These are phyloP conservation scores for Solanum hybrid DNA, from an alignment of 305 asterid species.

Conservation along the genomic window DNA sequence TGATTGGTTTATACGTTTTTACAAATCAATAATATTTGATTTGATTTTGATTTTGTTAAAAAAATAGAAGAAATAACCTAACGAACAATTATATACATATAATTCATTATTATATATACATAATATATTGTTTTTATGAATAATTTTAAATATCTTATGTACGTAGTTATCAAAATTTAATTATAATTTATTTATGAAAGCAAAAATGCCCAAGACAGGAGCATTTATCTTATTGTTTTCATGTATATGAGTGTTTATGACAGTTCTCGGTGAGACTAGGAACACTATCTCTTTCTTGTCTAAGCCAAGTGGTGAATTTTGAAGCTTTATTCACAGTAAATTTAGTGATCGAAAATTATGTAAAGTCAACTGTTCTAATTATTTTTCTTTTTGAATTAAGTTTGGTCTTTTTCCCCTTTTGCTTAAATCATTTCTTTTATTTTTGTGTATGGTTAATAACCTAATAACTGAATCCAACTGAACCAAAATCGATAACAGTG, in stretches of 20 bases:
- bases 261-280: neutral
- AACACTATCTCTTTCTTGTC: neutral
- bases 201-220: neutral
- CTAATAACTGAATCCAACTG: too few species aligned
- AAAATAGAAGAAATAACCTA: neutral
- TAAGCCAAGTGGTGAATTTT: neutral
- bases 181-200: neutral
- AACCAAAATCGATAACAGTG: neutral
- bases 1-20: neutral
- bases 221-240: neutral
- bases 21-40: too few species aligned
- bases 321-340: too few species aligned
- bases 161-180: neutral
- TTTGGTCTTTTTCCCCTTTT: neutral
- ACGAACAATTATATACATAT: neutral
- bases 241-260: neutral
- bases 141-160: too few species aligned
- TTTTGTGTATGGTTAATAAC: too few species aligned
- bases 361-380: neutral
- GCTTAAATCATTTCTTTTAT: neutral
- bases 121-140: neutral
- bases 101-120: too few species aligned
- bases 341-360: neutral
- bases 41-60: neutral
- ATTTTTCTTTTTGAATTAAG: too few species aligned